A percentile compares a stretch with the other conserved stretches of the same genome.
phyloP scores from a whole-genome alignment of 371 early-diverging fungal genomes.

The Ordospora pajunii region DNA sequence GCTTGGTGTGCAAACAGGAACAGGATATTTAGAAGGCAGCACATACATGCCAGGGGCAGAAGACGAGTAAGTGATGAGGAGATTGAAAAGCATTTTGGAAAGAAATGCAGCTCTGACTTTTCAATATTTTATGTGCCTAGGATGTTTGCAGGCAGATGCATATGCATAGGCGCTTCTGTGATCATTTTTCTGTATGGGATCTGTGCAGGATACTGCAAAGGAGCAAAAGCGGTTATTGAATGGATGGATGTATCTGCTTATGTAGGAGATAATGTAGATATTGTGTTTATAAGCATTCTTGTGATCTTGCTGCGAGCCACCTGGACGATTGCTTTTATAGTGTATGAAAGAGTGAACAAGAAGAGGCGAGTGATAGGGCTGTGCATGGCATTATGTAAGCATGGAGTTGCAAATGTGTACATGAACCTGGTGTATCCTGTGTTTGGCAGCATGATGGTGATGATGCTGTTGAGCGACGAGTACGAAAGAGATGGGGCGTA shows the following conservation, averaged over 20 bases:
- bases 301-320: not conserved
- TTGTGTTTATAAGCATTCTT: not conserved
- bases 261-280: not conserved
- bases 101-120: not conserved
- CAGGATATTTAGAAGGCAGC: not conserved
- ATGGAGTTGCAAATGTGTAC: constrained; percentile 3
- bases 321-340: not conserved
- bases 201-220: not conserved
- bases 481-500: not conserved
- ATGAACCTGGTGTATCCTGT: constrained; percentile 1
- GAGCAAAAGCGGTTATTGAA: not conserved
- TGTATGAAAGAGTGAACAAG: not conserved
- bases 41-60: not conserved
- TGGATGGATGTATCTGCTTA: not conserved
- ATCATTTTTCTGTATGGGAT: not conserved
- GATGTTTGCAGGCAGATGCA: not conserved
- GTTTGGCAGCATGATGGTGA: constrained; percentile 3
- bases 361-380: not conserved
- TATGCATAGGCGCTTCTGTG: not conserved
- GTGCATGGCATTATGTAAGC: not conserved
- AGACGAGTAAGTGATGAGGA: not conserved
- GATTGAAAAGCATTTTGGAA: not conserved
- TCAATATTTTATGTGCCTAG: not conserved
- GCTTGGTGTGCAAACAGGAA: not conserved
- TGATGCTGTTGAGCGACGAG: not conserved